A percentile compares a stretch with the other conserved stretches of the same genome.
These are phyloP conservation scores for Saccharomycopsis sp. DNA, from an alignment of 805 yeast species.

Conservation along the genomic window DNA sequence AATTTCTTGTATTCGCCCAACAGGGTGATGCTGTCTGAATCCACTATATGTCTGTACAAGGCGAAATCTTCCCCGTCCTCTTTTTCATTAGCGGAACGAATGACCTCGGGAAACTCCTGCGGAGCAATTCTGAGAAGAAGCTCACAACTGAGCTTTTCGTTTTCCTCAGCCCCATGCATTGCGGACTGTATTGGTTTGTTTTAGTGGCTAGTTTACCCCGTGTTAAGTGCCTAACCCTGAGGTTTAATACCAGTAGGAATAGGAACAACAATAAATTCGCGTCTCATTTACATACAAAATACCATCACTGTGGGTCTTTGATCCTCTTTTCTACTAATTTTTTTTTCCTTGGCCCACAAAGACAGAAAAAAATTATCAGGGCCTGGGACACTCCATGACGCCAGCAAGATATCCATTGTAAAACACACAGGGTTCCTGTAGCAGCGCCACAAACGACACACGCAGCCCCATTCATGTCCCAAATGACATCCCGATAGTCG, in stretches of 20 bases:
- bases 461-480: neutral
- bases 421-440: too few relatives aligned
- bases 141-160: neutral
- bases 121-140: neutral
- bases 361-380: too few relatives aligned
- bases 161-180: neutral
- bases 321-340: too few relatives aligned
- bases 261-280: too few relatives aligned
- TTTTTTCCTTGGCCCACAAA: too few relatives aligned
- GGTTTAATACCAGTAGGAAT: too few relatives aligned
- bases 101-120: neutral
- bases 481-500: neutral
- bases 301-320: too few relatives aligned
- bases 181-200: too few relatives aligned
- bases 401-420: neutral
- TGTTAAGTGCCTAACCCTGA: too few relatives aligned
- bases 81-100: neutral
- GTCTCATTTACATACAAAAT: too few relatives aligned
- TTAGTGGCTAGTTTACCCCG: neutral
- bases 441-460: neutral
- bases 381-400: too few relatives aligned
- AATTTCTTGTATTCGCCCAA: neutral
- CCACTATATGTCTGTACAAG: constrained; percentile 2
- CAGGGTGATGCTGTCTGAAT: neutral
- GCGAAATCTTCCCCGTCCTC: neutral